Evolutionary conservation across 2,329 filamentous ascomycete genomes (phyloP).

Genomic region (Talaromyces atroroseus): DNA sequence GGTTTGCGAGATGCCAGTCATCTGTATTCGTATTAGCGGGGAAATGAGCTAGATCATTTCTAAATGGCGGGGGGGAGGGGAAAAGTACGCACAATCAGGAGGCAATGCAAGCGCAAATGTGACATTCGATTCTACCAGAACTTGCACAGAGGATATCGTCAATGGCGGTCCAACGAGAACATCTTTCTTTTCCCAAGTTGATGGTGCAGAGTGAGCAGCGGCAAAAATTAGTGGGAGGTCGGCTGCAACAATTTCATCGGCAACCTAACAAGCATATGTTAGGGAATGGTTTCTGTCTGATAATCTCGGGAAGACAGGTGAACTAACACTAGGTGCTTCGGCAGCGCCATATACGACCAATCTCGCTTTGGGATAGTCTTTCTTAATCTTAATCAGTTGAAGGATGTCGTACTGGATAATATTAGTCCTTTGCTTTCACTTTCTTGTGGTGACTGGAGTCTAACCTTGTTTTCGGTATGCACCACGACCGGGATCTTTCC

Average conservation of each 20-base stretch:
- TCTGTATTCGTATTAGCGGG: neutral
- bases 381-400: conserved; percentile 30
- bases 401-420: conserved; percentile 33
- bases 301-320: neutral
- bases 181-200: conserved; percentile 34
- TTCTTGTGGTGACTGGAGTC: neutral
- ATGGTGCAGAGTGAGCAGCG: conserved; percentile 29
- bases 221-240: conserved; percentile 42
- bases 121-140: conserved; percentile 37
- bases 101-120: conserved; percentile 15
- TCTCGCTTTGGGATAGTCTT: conserved; percentile 8
- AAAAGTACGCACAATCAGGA: conserved; percentile 6
- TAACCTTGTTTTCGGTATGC: conserved; percentile 30
- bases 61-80: neutral
- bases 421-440: conserved; percentile 14
- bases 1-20: conserved; percentile 37
- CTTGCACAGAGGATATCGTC: conserved; percentile 33
- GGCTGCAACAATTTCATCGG: conserved; percentile 35
- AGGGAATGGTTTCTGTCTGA: neutral
- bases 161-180: conserved; percentile 41
- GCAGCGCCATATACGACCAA: conserved; percentile 36
- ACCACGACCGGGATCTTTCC: conserved; percentile 38
- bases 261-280: conserved; percentile 24
- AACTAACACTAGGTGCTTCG: conserved; percentile 27
- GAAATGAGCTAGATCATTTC: neutral